Conservation (phyloP, 306 rosid species). For the Cicer yamashitae region DNA sequence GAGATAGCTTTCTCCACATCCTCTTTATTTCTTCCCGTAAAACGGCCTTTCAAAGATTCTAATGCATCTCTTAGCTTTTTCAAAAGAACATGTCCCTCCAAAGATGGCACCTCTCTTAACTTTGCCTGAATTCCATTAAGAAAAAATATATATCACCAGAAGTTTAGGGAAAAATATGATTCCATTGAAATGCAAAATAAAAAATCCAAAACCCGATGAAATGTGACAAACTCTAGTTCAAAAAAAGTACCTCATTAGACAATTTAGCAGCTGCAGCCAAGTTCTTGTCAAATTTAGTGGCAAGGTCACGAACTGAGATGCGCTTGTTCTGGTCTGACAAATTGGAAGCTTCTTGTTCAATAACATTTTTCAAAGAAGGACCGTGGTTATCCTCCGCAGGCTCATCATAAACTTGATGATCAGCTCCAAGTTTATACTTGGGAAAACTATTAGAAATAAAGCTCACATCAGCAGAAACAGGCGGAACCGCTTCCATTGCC, state of each 20-base stretch:
- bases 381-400: slow-evolving; percentile 69
- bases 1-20: slow-evolving; percentile 97
- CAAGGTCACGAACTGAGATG: slow-evolving; percentile 97
- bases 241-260: slow-evolving; percentile 73
- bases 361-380: slow-evolving; percentile 78
- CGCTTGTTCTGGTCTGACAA: slow-evolving; percentile 91
- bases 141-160: slow-evolving; percentile 22
- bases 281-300: slow-evolving; percentile 94
- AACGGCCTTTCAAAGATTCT: slow-evolving; percentile 75
- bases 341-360: slow-evolving; percentile 74
- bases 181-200: neutral
- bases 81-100: slow-evolving; percentile 97
- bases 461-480: slow-evolving; percentile 95
- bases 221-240: slow-evolving; percentile 12
- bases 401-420: slow-evolving; percentile 80
- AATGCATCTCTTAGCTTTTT: slow-evolving; percentile 96
- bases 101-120: slow-evolving; percentile 86
- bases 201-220: slow-evolving; percentile 19
- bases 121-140: slow-evolving; percentile 69
- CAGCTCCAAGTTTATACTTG: slow-evolving; percentile 79
- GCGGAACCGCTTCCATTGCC: slow-evolving; percentile 63
- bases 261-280: slow-evolving; percentile 90
- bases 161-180: slow-evolving; percentile 15
- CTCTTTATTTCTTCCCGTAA: slow-evolving; percentile 84
- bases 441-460: slow-evolving; percentile 75